phyloP scores from a whole-genome alignment of 495 filamentous ascomycete genomes.

The Terfezia boudieri region DNA sequence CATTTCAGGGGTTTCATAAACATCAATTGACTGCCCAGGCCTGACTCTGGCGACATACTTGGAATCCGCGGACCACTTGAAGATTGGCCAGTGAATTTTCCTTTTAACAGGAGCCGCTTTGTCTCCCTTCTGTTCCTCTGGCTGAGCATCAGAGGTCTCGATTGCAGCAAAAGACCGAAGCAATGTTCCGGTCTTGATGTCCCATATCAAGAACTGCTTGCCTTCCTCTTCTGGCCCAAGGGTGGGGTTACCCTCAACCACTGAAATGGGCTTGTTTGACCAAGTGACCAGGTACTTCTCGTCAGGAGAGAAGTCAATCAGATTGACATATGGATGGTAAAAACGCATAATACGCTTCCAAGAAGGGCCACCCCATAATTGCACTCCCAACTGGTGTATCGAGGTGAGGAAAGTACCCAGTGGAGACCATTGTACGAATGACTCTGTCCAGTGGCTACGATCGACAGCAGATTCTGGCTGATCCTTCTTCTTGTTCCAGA shows the following conservation, averaged over 20 bases:
- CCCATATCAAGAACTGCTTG: conserved; percentile 98
- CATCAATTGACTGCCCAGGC: conserved; percentile 68
- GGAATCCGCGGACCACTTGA: conserved; percentile 97
- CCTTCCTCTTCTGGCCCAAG: conserved; percentile 82
- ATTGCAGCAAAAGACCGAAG: conserved; percentile 79
- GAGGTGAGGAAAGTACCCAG: conserved; percentile 83
- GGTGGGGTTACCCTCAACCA: conserved; percentile 45
- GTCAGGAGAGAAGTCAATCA: conserved; percentile 82
- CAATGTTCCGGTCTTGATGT: conserved; percentile 72
- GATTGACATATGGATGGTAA: conserved; percentile 80
- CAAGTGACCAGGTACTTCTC: conserved; percentile 92
- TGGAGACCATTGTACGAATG: conserved; percentile 93
- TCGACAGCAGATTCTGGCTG: conserved; percentile 71
- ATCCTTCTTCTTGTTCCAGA: conserved; percentile 95
- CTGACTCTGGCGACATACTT: conserved; percentile 87
- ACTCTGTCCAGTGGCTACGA: conserved; percentile 84
- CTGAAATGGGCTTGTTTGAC: conserved; percentile 76
- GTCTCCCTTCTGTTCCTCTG: conserved; percentile 24
- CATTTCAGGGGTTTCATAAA: conserved; percentile 90
- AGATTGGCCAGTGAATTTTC: conserved; percentile 93
- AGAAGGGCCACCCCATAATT: conserved; percentile 78
- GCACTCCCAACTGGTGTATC: conserved; percentile 83
- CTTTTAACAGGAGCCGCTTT: conserved; percentile 40
- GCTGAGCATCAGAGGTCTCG: conserved; percentile 37
- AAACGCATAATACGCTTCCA: conserved; percentile 86